Base-by-base conservation (phyloP, 78 protist genomes). In the Diacronema lutheri region DNA sequence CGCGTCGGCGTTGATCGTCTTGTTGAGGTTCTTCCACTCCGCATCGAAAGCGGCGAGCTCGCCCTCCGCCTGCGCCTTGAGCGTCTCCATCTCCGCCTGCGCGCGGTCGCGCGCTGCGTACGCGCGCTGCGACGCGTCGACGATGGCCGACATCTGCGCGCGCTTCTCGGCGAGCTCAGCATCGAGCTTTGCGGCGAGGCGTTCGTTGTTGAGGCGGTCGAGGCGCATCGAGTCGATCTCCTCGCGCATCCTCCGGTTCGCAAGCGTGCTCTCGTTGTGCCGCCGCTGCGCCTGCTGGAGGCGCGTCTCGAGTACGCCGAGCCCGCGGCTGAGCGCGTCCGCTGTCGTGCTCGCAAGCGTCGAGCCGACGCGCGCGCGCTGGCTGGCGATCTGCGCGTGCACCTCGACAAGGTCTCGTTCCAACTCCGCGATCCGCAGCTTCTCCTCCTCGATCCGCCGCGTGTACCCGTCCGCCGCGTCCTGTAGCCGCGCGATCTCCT, bases 151-250 rank as follows among this genome's bases (percentile, higher is more conserved):
- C 92, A 95, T 90, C 66, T 61, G 85, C 71, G 69, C 62, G 60
- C 90, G 86, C 78, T 85, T 74, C 76, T 87, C 90, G 33, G 61
- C 29, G 35, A 90, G 68, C 71, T 93, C 92, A 44, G 37, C 6
- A 44, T 93, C 93, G 20, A 90, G 73, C 50, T 95, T 93, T 61
- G 62, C 61, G 85, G 91, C 90, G 66, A 91, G 62, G n/a, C 38
- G 57, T 57, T 93, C 97, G 61, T 87, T 92, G 13, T 86, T 90
- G 12, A 50, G 72, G 7, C 95, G 85, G 68, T 95, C 97, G 12
- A 90, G 61, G 12, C 97, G 85, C 64, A 95, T 86, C 65, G 65
- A 76, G 89, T 93, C 93, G 64, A 95, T 95, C 21, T 61, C 19
- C 40, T 91, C 96, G 1, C 95, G 89, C 12, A 92, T 95, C 66